A percentile compares a stretch with the other conserved stretches of the same genome.
phyloP scores from a whole-genome alignment of 176 grass and related monocot genomes.

The Aegilops sharonensis region DNA sequence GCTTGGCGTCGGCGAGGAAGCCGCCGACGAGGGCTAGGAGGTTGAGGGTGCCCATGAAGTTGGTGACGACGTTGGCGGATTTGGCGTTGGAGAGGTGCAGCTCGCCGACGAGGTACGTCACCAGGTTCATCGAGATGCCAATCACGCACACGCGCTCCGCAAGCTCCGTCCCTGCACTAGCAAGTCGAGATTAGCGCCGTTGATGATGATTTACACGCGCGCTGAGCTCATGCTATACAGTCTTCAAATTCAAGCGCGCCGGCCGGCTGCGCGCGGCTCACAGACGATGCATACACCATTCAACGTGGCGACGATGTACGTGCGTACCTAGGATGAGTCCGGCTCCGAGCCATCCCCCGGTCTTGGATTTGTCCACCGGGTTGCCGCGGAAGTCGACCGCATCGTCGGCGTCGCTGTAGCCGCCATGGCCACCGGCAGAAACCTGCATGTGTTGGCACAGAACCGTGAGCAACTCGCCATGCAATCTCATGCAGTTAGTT shows the following conservation, averaged over 20 bases:
- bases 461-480: neutral
- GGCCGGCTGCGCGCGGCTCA: too few species aligned
- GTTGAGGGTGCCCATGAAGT: constrained; percentile 75
- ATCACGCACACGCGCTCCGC: constrained; percentile 83
- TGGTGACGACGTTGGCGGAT: constrained; percentile 66
- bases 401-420: constrained; percentile 15
- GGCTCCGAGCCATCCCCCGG: constrained; percentile 83
- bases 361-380: constrained; percentile 66
- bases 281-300: too few species aligned
- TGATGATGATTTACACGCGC: neutral
- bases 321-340: constrained; percentile 67
- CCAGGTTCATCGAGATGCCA: constrained; percentile 77
- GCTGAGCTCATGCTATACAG: neutral
- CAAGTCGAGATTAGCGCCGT: neutral
- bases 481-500: neutral
- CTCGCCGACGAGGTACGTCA: constrained; percentile 56
- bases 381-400: constrained; percentile 68
- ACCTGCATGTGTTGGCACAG: constrained; percentile 33
- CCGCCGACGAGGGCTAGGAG: constrained; percentile 62
- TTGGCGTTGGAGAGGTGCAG: constrained; percentile 59
- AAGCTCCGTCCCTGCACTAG: constrained; percentile 52
- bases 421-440: constrained; percentile 40
- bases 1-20: constrained; percentile 73
- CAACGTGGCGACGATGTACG: neutral
- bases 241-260: neutral